Evolutionary conservation across 495 filamentous ascomycete species (phyloP), one percentile per base, ranked within the genome.

Genomic region (Friedmanniomyces endolithicus): DNA sequence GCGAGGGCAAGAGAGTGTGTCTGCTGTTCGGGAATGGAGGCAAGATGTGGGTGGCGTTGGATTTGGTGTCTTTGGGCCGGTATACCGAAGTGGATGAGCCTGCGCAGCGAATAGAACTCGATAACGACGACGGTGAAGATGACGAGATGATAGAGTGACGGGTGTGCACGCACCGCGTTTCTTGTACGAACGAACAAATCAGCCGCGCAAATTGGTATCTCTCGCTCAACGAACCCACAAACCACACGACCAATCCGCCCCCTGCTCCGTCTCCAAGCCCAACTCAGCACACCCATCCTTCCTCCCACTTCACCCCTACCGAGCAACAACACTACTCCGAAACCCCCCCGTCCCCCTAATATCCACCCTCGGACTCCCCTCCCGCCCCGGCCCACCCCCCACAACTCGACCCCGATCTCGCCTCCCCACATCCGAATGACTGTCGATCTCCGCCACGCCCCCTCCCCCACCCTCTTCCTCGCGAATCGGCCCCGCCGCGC

Each of bases 1-100:
- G 69, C 14, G 57, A 35, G 20, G 53, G 57, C 7, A 48, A 64
- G 41, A 55, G 55, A 19, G 67, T 68, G 4, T 56, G 65, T 7
- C 37, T 64, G 17, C 66, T 68, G 16, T 41, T 69, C 29, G 67
- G 58, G 0, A 52, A 57, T n/a, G 66, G 66, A 40, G 35, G 51
- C 14, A 65, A 56, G 57, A 43, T 55, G 40, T 70, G 63, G 52
- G 50, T 50, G 48, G 58, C 67, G 23, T 53, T 68, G 17, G 66
- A 69, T 63, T 44, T 70, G 31, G 63, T 52, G 7, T 22, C 52
- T 1, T 6, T 17, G 16, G 19, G 44, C 9, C 44, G 44, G 24
- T 6, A 47, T 27, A 7, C 24, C 23, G 37, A 14, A 41, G 37
- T 6, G 14, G 37, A 4, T n/a, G 37, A 6, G 6, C 6, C 3